A percentile compares a stretch with the other conserved stretches of the same genome.
These are phyloP conservation scores for Rhodotorula sp. DNA, from an alignment of 1,284 basidiomycete species.

Conservation along the genomic window DNA sequence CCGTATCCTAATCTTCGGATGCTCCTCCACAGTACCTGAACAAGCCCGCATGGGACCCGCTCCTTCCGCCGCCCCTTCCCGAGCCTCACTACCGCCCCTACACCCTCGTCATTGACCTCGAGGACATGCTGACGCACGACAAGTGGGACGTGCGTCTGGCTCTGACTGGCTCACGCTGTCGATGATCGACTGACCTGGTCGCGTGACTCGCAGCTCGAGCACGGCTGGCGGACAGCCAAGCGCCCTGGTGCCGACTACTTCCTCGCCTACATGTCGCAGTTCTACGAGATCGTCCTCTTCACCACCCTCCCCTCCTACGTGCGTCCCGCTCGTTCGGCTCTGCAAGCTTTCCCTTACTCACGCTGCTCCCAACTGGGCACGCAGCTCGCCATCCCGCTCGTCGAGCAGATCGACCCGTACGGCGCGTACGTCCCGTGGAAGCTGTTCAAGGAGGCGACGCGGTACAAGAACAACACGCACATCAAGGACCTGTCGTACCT, in stretches of 20 bases:
- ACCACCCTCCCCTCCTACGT: slow-evolving; percentile 89
- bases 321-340: slow-evolving; percentile 52
- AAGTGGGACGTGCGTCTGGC: slow-evolving; percentile 81
- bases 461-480: slow-evolving; percentile 71
- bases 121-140: slow-evolving; percentile 87
- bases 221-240: slow-evolving; percentile 56
- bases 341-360: background rate
- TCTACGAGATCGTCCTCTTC: slow-evolving; percentile 97
- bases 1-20: background rate
- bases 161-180: background rate
- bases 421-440: slow-evolving; percentile 84
- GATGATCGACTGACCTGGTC: background rate
- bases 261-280: slow-evolving; percentile 92
- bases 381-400: slow-evolving; percentile 82
- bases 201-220: slow-evolving; percentile 45
- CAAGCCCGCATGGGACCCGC: slow-evolving; percentile 86
- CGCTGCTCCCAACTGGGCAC: background rate
- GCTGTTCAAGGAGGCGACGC: slow-evolving; percentile 86
- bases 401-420: slow-evolving; percentile 94
- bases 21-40: slow-evolving; percentile 68
- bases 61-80: slow-evolving; percentile 85
- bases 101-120: slow-evolving; percentile 86
- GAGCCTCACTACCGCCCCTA: slow-evolving; percentile 84
- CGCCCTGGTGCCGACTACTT: slow-evolving; percentile 98
- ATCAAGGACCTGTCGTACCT: slow-evolving; percentile 92